Conservation (phyloP, 768 basidiomycete species). For the Stropharia rugosoannulata region DNA sequence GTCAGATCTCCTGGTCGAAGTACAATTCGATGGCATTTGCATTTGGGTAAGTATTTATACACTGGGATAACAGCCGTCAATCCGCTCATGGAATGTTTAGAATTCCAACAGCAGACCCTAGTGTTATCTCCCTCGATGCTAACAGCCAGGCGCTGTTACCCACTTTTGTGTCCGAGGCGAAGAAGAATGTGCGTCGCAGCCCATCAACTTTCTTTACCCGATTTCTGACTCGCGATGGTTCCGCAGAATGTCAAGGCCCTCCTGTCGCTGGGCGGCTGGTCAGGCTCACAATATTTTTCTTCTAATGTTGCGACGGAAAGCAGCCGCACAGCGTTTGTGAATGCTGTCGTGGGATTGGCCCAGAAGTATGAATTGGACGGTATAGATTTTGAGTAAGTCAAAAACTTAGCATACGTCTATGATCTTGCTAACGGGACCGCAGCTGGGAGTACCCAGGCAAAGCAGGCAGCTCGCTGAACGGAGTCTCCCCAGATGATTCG, state of each 20-base stretch:
- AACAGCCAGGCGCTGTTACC: constrained; percentile 45
- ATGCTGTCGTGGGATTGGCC: constrained; percentile 47
- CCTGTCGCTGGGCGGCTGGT: constrained; percentile 72
- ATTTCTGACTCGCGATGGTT: background rate
- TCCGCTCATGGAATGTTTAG: constrained; percentile 13
- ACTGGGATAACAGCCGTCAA: background rate
- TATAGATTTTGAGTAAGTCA: constrained; percentile 46
- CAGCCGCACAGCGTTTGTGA: constrained; percentile 58
- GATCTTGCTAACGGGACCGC: background rate
- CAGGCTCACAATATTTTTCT: constrained; percentile 60
- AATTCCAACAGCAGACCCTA: constrained; percentile 27
- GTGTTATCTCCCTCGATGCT: constrained; percentile 27
- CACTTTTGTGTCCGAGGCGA: constrained; percentile 48
- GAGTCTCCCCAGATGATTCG: constrained; percentile 53
- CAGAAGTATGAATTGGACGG: constrained; percentile 53
- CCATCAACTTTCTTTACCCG: background rate
- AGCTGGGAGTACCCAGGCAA: constrained; percentile 82
- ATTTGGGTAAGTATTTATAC: constrained; percentile 31
- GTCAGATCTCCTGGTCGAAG: constrained; percentile 45
- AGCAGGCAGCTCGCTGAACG: constrained; percentile 68
- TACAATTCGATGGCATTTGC: constrained; percentile 39
- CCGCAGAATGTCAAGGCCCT: constrained; percentile 51
- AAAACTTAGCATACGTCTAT: background rate
- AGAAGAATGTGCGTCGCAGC: constrained; percentile 32
- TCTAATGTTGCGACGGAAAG: constrained; percentile 48